Evolutionary conservation across 2,329 filamentous ascomycete species (phyloP), one percentile per base, ranked within the genome.

Genomic region (Ophioceras dolichostomum): DNA sequence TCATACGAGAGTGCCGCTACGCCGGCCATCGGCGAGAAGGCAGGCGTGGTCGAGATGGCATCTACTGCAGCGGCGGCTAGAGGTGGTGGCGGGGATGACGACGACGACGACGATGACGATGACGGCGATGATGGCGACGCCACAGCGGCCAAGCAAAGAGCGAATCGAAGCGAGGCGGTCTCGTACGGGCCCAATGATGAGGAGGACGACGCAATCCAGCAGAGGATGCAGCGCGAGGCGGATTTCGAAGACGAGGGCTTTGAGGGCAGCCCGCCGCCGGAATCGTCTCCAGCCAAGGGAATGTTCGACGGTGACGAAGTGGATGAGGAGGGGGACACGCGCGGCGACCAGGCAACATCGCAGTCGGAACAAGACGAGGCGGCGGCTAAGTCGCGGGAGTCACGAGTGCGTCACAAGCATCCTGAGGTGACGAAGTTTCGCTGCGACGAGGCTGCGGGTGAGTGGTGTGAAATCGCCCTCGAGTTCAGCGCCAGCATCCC

Each of bases 131-230:
- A 91, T 38, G 79, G 77, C 39, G 84, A 93, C 52, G 85, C 74
- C 35, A 88, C 77, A 4, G 76, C 71, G 44, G 76, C 75, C 47
- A 93, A 86, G 61, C 71, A 78, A 51, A 76, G 73, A 49, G 75
- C 77, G 32, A 91, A 94, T 55, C 79, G 83, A 29, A 67, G 72
- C 37, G 83, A 94, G 58, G 83, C 81, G 21, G 79, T 89, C 3
- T 91, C 86, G 12, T 96, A 95, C 48, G 89, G 86, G 28, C 84
- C 80, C 24, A 93, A 94, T 33, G 91, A 96, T 52, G 88, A 94
- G 5, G 89, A 89, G 4, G 91, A 96, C 51, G 74, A 85, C 46
- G 78, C 72, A 26, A 76, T 93, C 38, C 78, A 81, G 48, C 64
- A 66, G 37, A 68, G 72, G 40, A 70, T 80, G 50, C 70, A 74